Percentiles rank a stretch among this genome's conserved stretches.
These are phyloP conservation scores for Fusarium sp. DNA, from an alignment of 2,329 filamentous ascomycete genomes.

Conservation along the genomic window DNA sequence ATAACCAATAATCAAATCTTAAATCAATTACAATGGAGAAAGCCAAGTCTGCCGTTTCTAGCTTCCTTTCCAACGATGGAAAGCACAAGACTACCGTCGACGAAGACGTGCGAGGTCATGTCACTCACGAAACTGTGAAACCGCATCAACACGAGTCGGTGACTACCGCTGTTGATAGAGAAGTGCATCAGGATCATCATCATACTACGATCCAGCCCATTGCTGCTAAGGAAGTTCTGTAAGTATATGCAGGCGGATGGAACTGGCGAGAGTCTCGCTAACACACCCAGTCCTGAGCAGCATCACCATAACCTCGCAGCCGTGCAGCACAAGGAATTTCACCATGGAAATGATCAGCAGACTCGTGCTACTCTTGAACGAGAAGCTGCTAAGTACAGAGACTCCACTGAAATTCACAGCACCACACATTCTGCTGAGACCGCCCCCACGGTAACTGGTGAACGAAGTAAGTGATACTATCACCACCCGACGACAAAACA, in stretches of 20 bases:
- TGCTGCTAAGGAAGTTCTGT: constrained; percentile 53
- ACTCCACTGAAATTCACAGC: constrained; percentile 47
- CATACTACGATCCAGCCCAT: constrained; percentile 78
- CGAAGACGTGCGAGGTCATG: constrained; percentile 70
- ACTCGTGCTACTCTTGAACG: constrained; percentile 61
- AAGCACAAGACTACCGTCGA: constrained; percentile 79
- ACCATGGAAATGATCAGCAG: constrained; percentile 68
- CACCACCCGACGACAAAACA: neutral
- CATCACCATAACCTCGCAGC: constrained; percentile 70
- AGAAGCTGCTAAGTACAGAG: constrained; percentile 58
- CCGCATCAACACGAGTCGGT: constrained; percentile 72
- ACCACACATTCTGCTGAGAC: constrained; percentile 47
- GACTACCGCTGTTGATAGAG: constrained; percentile 72
- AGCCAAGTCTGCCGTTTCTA: constrained; percentile 71
- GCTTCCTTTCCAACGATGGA: constrained; percentile 71
- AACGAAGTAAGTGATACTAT: constrained; percentile 37
- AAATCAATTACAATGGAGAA: constrained; percentile 66
- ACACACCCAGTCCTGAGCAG: constrained; percentile 63
- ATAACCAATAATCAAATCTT: neutral
- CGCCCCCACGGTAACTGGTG: constrained; percentile 47
- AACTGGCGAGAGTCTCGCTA: neutral
- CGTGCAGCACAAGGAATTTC: constrained; percentile 70
- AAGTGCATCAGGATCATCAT: constrained; percentile 79
- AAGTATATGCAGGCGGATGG: constrained; percentile 45
- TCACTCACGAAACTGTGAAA: constrained; percentile 70